Conservation (phyloP, 2,329 filamentous ascomycete genomes). For the Clarireedia sp. region DNA sequence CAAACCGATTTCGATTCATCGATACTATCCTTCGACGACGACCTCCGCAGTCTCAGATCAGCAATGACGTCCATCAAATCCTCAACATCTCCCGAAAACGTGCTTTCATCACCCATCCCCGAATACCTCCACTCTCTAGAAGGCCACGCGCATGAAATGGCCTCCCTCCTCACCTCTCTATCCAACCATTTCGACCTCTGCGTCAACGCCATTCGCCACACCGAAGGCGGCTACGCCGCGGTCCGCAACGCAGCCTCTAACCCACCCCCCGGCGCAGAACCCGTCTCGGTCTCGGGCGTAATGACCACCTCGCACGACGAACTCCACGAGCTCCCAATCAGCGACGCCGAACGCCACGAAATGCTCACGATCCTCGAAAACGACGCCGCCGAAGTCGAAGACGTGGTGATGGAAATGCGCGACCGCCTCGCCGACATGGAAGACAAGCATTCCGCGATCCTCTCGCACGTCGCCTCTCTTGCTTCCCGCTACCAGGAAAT, state of each 20-base stretch:
- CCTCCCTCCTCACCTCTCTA: conserved; percentile 68
- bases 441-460: conserved; percentile 54
- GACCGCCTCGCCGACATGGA: conserved; percentile 75
- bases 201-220: conserved; percentile 82
- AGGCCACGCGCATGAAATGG: conserved; percentile 70
- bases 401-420: conserved; percentile 61
- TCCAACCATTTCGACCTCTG: conserved; percentile 89
- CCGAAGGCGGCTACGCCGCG: conserved; percentile 69
- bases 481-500: conserved; percentile 49
- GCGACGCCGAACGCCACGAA: conserved; percentile 66
- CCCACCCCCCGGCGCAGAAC: conserved; percentile 39
- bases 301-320: conserved; percentile 46
- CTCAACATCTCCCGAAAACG: conserved; percentile 21
- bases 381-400: conserved; percentile 60
- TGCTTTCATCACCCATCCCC: conserved; percentile 33
- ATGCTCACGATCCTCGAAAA: conserved; percentile 75
- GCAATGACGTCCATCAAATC: conserved; percentile 29
- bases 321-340: conserved; percentile 56
- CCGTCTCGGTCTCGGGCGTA: conserved; percentile 58
- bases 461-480: conserved; percentile 52
- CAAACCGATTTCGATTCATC: conserved; percentile 66
- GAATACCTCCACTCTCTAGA: conserved; percentile 36
- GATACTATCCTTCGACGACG: conserved; percentile 62
- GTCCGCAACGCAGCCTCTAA: conserved; percentile 61
- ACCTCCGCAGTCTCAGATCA: conserved; percentile 57